Conservation (phyloP, 768 basidiomycete species). For the Peribolospora kevripleyi region DNA sequence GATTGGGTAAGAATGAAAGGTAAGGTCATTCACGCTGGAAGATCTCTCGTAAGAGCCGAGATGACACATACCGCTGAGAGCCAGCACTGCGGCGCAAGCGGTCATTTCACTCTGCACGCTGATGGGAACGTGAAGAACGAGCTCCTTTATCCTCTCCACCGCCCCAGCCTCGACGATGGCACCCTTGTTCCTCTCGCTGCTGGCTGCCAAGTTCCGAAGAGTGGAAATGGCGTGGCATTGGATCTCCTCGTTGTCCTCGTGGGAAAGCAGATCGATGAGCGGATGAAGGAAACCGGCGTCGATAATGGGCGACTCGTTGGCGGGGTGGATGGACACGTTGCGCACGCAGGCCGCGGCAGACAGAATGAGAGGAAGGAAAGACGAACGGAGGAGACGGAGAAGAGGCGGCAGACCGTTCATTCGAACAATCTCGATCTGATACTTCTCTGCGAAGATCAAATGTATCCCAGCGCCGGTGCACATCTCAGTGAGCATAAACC, state of each 20-base stretch:
- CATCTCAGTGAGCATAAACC: not conserved
- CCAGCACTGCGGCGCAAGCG: slow-evolving; percentile 87
- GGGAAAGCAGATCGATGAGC: slow-evolving; percentile 79
- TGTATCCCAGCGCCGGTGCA: not conserved
- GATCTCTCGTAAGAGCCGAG: not conserved
- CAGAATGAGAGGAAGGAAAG: slow-evolving; percentile 88
- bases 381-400: slow-evolving; percentile 79
- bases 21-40: not conserved
- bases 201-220: slow-evolving; percentile 81
- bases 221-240: slow-evolving; percentile 99
- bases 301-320: slow-evolving; percentile 97
- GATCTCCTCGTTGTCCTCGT: slow-evolving; percentile 98
- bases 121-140: slow-evolving; percentile 82
- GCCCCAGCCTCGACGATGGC: slow-evolving; percentile 96
- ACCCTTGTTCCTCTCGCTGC: slow-evolving; percentile 91
- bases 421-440: slow-evolving; percentile 94
- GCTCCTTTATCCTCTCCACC: slow-evolving; percentile 83
- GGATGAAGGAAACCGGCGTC: slow-evolving; percentile 93
- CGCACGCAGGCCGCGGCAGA: slow-evolving; percentile 96
- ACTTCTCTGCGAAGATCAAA: slow-evolving; percentile 46
- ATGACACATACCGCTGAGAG: slow-evolving; percentile 49
- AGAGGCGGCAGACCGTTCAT: slow-evolving; percentile 76
- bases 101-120: slow-evolving; percentile 99
- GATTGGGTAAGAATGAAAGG: not conserved
- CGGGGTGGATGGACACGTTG: slow-evolving; percentile 94